phyloP scores from a whole-genome alignment of 768 basidiomycete species.

The Mrakia frigida region DNA sequence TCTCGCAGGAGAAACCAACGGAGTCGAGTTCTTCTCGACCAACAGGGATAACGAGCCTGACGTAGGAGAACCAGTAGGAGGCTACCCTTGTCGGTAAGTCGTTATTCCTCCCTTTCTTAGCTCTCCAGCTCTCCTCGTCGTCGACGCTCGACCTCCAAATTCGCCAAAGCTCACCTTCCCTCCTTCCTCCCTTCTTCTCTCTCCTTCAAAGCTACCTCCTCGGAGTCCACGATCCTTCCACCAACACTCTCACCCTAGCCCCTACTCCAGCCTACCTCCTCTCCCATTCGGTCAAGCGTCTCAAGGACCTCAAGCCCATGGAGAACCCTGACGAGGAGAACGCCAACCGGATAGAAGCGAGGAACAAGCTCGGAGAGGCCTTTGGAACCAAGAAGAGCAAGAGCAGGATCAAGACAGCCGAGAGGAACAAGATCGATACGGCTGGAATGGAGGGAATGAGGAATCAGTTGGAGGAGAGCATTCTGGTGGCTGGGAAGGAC shows the following conservation, averaged over 20 bases:
- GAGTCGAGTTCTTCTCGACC: constrained; percentile 73
- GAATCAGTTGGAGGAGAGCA: constrained; percentile 73
- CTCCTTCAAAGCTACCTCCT: constrained; percentile 65
- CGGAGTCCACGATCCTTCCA: constrained; percentile 72
- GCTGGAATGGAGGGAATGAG: constrained; percentile 79
- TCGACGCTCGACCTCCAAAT: not conserved
- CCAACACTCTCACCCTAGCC: constrained; percentile 63
- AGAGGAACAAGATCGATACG: constrained; percentile 85
- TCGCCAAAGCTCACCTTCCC: not conserved
- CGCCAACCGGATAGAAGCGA: constrained; percentile 55
- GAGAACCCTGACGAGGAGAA: not conserved
- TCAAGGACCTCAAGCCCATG: constrained; percentile 50
- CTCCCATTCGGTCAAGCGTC: constrained; percentile 71
- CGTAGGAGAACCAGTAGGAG: constrained; percentile 11
- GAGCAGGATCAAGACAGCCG: constrained; percentile 71
- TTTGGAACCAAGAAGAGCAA: constrained; percentile 96
- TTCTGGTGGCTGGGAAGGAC: constrained; percentile 64
- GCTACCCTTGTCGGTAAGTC: constrained; percentile 27
- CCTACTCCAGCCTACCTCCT: constrained; percentile 59
- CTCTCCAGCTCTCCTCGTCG: not conserved
- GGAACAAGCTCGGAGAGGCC: constrained; percentile 76
- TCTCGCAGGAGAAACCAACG: constrained; percentile 75
- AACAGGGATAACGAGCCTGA: constrained; percentile 45
- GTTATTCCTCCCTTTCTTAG: too few species aligned
- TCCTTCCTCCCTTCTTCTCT: not conserved